Evolutionary conservation across 2,329 filamentous ascomycete species (phyloP).

Genomic region (Fusarium sp.): DNA sequence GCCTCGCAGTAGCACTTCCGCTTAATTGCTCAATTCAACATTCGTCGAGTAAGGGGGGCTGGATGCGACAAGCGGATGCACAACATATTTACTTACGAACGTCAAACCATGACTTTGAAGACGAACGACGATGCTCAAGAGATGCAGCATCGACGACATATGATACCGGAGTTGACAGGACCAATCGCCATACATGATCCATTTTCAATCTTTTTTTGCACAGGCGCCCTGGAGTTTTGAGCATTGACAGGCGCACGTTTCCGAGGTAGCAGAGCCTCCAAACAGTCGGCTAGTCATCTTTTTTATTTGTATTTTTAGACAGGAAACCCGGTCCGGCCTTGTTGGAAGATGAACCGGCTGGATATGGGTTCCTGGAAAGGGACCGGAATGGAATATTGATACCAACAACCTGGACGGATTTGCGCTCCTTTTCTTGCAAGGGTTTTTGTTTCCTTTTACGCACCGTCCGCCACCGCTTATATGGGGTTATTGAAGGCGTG

Average conservation of each 20-base stretch:
- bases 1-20: conserved; percentile 35
- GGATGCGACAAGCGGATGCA: background rate
- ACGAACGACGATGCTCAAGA: conserved; percentile 21
- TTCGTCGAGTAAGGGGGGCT: too few relatives aligned
- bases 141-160: conserved; percentile 28
- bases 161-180: conserved; percentile 40
- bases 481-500: background rate
- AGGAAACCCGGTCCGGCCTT: conserved; percentile 16
- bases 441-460: conserved; percentile 9
- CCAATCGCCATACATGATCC: conserved; percentile 36
- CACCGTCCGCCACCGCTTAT: background rate
- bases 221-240: conserved; percentile 44
- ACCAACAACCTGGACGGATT: conserved; percentile 39
- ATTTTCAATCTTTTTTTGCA: conserved; percentile 42
- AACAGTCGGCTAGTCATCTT: conserved; percentile 12
- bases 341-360: conserved; percentile 18
- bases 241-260: conserved; percentile 33
- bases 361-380: conserved; percentile 27
- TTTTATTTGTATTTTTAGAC: conserved; percentile 36
- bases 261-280: conserved; percentile 19
- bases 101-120: conserved; percentile 8
- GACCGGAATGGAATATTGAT: conserved; percentile 38
- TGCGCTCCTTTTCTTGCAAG: conserved; percentile 30
- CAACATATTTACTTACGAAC: background rate
- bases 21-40: background rate